phyloP scores from a whole-genome alignment of 2,329 filamentous ascomycete genomes.

The Aspergillus ochraceoroseus region DNA sequence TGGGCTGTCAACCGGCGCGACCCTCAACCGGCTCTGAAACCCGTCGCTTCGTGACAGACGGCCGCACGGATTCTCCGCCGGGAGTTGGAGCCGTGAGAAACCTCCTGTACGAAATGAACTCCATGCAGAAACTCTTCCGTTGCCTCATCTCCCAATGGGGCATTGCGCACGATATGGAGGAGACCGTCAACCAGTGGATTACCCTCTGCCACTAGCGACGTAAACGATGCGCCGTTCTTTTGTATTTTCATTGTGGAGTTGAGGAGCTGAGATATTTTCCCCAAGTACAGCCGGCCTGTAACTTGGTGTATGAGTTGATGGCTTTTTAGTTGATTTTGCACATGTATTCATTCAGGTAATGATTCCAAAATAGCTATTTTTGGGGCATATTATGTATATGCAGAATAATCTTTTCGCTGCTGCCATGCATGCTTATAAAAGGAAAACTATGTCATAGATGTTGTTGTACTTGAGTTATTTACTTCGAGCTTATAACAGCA shows the following conservation, averaged over 20 bases:
- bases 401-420: too few relatives aligned
- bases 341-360: too few relatives aligned
- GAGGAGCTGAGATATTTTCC: background rate
- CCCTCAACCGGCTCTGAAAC: slow-evolving; percentile 35
- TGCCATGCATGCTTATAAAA: too few relatives aligned
- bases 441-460: too few relatives aligned
- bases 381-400: too few relatives aligned
- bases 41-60: slow-evolving; percentile 36
- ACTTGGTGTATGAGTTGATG: too few relatives aligned
- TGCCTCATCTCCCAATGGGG: slow-evolving; percentile 46
- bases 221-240: too few relatives aligned
- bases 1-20: slow-evolving; percentile 24
- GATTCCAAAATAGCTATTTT: too few relatives aligned
- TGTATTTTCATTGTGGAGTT: background rate
- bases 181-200: slow-evolving; percentile 45
- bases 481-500: too few relatives aligned
- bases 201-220: slow-evolving; percentile 37
- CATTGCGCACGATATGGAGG: slow-evolving; percentile 45
- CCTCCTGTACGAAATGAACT: slow-evolving; percentile 47
- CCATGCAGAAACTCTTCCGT: slow-evolving; percentile 46
- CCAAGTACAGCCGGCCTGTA: background rate
- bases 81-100: slow-evolving; percentile 33
- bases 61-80: slow-evolving; percentile 20
- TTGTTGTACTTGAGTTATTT: too few relatives aligned
- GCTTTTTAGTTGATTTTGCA: too few relatives aligned